Conservation (phyloP, 2,329 filamentous ascomycete genomes). For the Atkinsonella texensis region DNA sequence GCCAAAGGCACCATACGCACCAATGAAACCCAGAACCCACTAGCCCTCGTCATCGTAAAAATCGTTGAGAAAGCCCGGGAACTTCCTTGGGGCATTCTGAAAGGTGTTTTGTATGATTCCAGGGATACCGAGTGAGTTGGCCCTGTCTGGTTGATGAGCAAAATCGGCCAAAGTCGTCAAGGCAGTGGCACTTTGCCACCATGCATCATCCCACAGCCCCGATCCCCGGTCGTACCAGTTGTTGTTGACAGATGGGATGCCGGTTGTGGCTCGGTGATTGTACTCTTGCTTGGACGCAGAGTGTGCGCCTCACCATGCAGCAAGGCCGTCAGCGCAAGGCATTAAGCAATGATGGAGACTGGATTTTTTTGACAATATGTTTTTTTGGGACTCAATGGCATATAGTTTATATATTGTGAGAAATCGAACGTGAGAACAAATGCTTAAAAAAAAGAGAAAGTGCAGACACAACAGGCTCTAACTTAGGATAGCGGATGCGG, state of each 20-base stretch:
- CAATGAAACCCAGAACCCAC: constrained; percentile 49
- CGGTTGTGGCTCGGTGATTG: constrained; percentile 19
- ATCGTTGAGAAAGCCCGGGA: constrained; percentile 33
- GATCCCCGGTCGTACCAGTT: constrained; percentile 46
- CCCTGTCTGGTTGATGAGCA: constrained; percentile 21
- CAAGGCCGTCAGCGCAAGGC: neutral
- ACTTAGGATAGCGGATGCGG: neutral
- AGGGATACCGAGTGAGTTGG: constrained; percentile 25
- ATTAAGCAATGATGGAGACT: neutral
- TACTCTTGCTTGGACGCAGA: constrained; percentile 14
- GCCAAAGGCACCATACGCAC: constrained; percentile 40
- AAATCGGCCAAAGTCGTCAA: constrained; percentile 51
- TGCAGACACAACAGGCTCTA: neutral
- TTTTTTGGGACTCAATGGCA: no score
- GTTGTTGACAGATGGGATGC: constrained; percentile 35
- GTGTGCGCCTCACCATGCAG: neutral
- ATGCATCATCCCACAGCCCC: constrained; percentile 53
- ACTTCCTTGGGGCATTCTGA: constrained; percentile 29
- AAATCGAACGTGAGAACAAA: neutral
- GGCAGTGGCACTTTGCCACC: constrained; percentile 64
- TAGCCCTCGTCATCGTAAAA: constrained; percentile 50
- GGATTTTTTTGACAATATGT: neutral
- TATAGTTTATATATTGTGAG: no score
- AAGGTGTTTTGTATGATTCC: constrained; percentile 32
- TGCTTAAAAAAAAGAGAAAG: neutral